Percentiles rank a stretch among this genome's conserved stretches.
Evolutionary conservation across 192 early-diverging fungal genomes (phyloP).

Genomic region (Neocallimastix lanati): DNA sequence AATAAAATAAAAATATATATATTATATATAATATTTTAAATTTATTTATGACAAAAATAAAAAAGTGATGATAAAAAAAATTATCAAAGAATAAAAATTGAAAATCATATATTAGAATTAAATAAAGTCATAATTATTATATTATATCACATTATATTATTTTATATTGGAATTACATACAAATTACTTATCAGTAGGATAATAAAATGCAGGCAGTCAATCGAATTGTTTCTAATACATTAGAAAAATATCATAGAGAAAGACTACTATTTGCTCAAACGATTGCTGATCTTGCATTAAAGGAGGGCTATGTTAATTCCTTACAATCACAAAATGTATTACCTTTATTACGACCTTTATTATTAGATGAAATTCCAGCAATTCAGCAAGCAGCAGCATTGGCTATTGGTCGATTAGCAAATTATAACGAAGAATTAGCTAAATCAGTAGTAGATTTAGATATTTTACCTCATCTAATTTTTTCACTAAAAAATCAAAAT

Average conservation of each 20-base stretch:
- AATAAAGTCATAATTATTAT: too few species aligned
- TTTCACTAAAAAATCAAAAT: constrained; percentile 25
- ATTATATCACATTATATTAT: too few species aligned
- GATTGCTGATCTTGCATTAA: constrained; percentile 28
- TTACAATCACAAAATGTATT: constrained; percentile 23
- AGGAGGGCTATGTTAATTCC: constrained; percentile 28
- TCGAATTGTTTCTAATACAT: too few species aligned
- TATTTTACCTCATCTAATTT: constrained; percentile 34
- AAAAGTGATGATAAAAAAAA: too few species aligned
- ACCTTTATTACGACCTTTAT: constrained; percentile 26
- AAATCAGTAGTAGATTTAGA: constrained; percentile 27
- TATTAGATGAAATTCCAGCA: constrained; percentile 30
- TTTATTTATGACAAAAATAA: too few species aligned
- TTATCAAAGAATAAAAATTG: too few species aligned
- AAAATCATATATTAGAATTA: too few species aligned
- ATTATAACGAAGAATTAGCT: constrained; percentile 32
- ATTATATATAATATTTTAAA: too few species aligned
- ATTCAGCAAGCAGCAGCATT: constrained; percentile 40
- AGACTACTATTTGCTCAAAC: constrained; percentile 33
- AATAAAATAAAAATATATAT: too few species aligned
- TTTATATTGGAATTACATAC: too few species aligned
- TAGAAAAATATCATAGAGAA: constrained; percentile 38
- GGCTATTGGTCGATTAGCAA: constrained; percentile 32
- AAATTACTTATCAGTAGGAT: too few species aligned
- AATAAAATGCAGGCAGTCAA: too few species aligned